Evolutionary conservation across 1,284 basidiomycete genomes (phyloP).

Genomic region (Pyrrhoderma noxium): DNA sequence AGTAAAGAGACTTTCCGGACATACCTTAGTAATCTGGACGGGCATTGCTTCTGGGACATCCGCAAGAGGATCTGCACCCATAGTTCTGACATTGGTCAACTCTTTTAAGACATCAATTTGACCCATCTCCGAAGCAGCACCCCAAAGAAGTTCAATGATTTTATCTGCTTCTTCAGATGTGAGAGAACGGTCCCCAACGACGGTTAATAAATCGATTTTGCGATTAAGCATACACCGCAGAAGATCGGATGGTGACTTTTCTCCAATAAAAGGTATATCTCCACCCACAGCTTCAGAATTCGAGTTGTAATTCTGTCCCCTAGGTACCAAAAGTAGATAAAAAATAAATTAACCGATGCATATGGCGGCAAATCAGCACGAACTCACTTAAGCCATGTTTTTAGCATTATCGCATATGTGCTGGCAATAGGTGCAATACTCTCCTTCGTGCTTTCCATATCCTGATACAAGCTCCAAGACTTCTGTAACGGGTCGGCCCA

Average conservation of each 20-base stretch:
- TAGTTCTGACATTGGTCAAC: constrained; percentile 45
- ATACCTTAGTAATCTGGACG: constrained; percentile 13
- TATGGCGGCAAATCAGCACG: too few species aligned
- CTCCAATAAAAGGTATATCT: not conserved
- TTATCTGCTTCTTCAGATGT: constrained; percentile 43
- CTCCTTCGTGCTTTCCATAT: constrained; percentile 46
- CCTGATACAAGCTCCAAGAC: constrained; percentile 49
- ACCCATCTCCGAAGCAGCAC: constrained; percentile 51
- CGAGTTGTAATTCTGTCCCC: too few species aligned
- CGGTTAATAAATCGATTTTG: constrained; percentile 42
- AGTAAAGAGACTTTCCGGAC: constrained; percentile 1
- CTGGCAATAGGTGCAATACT: constrained; percentile 43
- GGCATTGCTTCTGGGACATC: constrained; percentile 29
- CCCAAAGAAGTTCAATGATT: constrained; percentile 50
- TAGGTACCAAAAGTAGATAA: too few species aligned
- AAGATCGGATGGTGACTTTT: constrained; percentile 30
- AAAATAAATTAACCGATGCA: too few species aligned
- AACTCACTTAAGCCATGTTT: constrained; percentile 44
- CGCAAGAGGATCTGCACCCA: constrained; percentile 41
- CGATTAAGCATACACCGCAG: constrained; percentile 43
- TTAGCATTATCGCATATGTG: constrained; percentile 63
- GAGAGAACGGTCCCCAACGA: constrained; percentile 54
- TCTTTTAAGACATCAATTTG: constrained; percentile 45
- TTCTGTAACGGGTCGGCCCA: constrained; percentile 35
- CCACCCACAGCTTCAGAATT: not conserved